Evolutionary conservation across 2,329 filamentous ascomycete genomes (phyloP), one percentile per base, ranked within the genome.

Genomic region (Pestalotiopsis sp.): DNA sequence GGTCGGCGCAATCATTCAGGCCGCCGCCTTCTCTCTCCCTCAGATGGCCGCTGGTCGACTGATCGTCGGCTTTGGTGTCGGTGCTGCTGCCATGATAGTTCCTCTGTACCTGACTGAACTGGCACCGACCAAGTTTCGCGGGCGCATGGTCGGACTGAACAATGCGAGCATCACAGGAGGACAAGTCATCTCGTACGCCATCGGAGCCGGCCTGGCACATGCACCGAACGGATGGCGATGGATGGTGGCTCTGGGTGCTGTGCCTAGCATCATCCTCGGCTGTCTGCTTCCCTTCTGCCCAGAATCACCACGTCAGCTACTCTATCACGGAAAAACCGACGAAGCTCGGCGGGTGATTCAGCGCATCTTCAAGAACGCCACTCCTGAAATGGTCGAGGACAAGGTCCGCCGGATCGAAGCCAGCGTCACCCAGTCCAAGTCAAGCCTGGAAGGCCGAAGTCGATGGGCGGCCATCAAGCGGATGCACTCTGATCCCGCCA

Each of bases 61-160:
- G 2, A 72, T 87, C 1, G 80, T 87, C 52, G 84, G 85, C 3
- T 78, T 86, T 9, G 84, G 85, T 57, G 83, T 85, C 17, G 82
- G 83, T 0, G 80, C 78, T 1, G 84, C 83, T 5, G 81, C 82
- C 17, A 85, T 86, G 82, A 80, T 84, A 4, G 74, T 83, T 17
- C 45, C 45, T 9, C 45, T 52, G 4, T 52, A 52, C 17, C 45
- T 52, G 6, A n/a, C 45, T 3, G 45, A 52, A n/a, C 20, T 52
- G 45, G 45, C 45, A 2, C 45, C 45, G 0, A 52, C 45, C 4
- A 52, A 52, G 45, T 52, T 52, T 4, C 45, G 45, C 1, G 45
- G 45, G 4, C 45, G 45, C 45, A 52, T 52, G 45, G 17, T 52
- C 7, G n/a, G 45, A 9, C 45, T 52, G n/a, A 52, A 52, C 6